Conservation (phyloP, 2,329 filamentous ascomycete genomes). For the Aspergillus fructus region DNA sequence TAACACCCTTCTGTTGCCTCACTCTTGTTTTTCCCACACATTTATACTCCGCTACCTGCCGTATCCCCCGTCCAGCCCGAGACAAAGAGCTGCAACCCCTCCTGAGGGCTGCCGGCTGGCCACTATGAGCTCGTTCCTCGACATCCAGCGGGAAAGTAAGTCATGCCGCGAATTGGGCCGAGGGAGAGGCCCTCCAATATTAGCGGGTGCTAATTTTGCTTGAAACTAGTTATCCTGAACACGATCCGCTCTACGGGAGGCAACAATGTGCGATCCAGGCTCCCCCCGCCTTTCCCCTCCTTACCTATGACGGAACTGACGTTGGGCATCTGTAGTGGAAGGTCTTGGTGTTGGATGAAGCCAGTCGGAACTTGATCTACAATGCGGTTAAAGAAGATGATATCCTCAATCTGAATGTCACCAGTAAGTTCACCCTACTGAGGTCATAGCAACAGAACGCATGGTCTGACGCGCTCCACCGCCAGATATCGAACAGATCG, state of each 20-base stretch:
- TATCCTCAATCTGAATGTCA: constrained; percentile 93
- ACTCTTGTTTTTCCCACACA: background rate
- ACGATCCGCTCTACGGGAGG: constrained; percentile 75
- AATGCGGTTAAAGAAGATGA: constrained; percentile 94
- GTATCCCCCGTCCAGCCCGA: constrained; percentile 13
- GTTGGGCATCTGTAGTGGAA: constrained; percentile 71
- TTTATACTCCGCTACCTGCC: background rate
- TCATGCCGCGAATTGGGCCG: background rate
- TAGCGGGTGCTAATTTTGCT: background rate
- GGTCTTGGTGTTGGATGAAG: constrained; percentile 84
- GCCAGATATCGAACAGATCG: constrained; percentile 89
- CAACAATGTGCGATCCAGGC: constrained; percentile 64
- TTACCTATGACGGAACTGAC: constrained; percentile 29
- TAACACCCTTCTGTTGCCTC: background rate
- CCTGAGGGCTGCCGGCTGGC: constrained; percentile 36
- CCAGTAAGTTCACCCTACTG: constrained; percentile 61
- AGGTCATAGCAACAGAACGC: background rate
- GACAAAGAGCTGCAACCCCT: constrained; percentile 18
- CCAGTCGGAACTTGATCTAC: constrained; percentile 80
- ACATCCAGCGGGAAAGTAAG: constrained; percentile 77
- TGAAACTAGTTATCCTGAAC: constrained; percentile 64
- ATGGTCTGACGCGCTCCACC: constrained; percentile 16
- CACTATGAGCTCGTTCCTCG: constrained; percentile 83
- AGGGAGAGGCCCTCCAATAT: background rate
- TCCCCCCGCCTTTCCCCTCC: constrained; percentile 25